Base-by-base conservation (phyloP, 1,284 basidiomycete species). In the Ustilago cynodontis region DNA sequence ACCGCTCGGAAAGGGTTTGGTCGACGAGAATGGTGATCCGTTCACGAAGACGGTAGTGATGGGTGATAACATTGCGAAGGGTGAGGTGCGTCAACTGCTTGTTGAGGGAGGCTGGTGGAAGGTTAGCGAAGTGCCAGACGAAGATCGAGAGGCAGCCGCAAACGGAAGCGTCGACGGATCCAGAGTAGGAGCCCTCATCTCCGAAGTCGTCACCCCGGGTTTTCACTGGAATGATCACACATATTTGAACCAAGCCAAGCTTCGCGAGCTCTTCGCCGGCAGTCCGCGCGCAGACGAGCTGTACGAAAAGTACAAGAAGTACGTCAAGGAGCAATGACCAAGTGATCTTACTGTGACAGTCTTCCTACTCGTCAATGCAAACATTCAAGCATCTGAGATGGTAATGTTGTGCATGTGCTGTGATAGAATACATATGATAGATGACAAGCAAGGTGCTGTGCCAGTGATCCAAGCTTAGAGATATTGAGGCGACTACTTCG, bases 101-200 rank as follows among this genome's bases (percentile, higher is more conserved):
- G 78, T 80, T 0, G 76, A 78, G 31, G 72, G 72, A 14, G 70
- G 73, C 11, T 78, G 76, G 76, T 80, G 78, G 78, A 80, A 80
- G 64, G 66, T 68, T 20, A 78, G 76, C 56, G 76, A 80, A 45
- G 57, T 78, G 8, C 72, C 69, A 0, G 58, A 61, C 14, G 62
- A 69, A 29, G 78, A 80, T 35, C 59, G 69, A 1, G 22, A 29
- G 0, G 64, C 66, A 28, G 62, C 52, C 14, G 16, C 49, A 2
- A 29, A 62, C 16, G 67, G 65, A 31, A 26, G 49, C 10, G 57
- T 47, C 6, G 76, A 70, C 26, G 57, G 50, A 7, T 28, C 57
- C 2, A 54, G 65, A 28, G 60, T 65, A 9, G 75, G 78, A 18
- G 65, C 72, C 2, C 59, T 80, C 33, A 80, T 80, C 45, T 74